Conservation (phyloP, 2,329 filamentous ascomycete genomes). For the Geoglossum cookeanum region DNA sequence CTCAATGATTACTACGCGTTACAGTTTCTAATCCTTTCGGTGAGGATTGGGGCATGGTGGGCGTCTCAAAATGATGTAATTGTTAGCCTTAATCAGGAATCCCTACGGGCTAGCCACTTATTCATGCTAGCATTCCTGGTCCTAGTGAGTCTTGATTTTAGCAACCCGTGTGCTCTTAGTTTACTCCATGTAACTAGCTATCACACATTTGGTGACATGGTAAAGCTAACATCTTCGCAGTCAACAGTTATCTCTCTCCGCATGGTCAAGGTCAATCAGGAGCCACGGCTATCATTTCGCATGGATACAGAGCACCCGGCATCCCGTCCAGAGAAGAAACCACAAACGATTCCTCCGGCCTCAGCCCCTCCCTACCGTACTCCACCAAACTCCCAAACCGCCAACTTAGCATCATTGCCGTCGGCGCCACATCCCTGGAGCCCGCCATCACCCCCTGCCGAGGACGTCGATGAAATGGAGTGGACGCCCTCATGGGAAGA, state of each 20-base stretch:
- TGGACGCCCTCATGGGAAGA: slow-evolving; percentile 27
- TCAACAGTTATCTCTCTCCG: slow-evolving; percentile 20
- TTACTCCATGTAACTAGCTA: too few relatives aligned
- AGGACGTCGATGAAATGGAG: slow-evolving; percentile 26
- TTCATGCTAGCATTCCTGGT: slow-evolving; percentile 23
- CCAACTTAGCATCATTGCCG: too few relatives aligned
- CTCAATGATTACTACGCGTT: slow-evolving; percentile 27
- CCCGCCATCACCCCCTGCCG: slow-evolving; percentile 21
- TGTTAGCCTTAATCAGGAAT: slow-evolving; percentile 15
- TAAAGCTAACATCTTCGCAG: slow-evolving; percentile 10
- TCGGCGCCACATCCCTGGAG: slow-evolving; percentile 23
- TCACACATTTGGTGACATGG: neutral
- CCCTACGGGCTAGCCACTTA: slow-evolving; percentile 20
- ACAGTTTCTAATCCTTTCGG: slow-evolving; percentile 25
- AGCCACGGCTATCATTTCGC: neutral
- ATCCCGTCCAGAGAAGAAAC: neutral
- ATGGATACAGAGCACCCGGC: neutral
- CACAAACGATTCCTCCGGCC: slow-evolving; percentile 8
- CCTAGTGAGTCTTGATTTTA: slow-evolving; percentile 8
- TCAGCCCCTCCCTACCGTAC: slow-evolving; percentile 6
- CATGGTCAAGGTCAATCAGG: neutral
- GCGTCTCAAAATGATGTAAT: slow-evolving; percentile 21
- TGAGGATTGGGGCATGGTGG: slow-evolving; percentile 26
- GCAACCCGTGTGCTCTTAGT: too few relatives aligned
- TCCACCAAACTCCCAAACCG: slow-evolving; percentile 20